Percentiles rank a stretch among this genome's conserved stretches.
These are phyloP conservation scores for Sistotremastrum niveocremeum DNA, from an alignment of 768 basidiomycete genomes.

Conservation along the genomic window DNA sequence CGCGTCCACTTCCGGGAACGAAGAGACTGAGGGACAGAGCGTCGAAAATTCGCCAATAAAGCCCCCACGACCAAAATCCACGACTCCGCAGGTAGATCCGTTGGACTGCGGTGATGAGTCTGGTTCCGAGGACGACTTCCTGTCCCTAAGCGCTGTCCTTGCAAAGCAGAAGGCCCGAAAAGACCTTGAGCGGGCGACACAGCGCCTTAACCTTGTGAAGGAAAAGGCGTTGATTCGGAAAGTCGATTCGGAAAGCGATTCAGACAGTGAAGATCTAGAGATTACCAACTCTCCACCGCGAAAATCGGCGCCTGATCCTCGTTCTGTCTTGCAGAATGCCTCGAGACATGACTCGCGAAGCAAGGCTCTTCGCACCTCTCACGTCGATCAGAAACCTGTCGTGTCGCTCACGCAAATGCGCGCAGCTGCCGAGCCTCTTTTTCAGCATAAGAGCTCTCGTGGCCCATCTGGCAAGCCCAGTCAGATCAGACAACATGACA, in stretches of 20 bases:
- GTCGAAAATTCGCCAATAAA: not conserved
- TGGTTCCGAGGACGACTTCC: constrained; percentile 4
- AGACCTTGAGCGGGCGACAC: constrained; percentile 2
- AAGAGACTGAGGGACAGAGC: not conserved
- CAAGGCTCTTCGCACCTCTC: no score
- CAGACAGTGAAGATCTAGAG: no score
- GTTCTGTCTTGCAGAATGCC: no score
- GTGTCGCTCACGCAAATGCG: no score
- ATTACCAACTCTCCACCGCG: no score
- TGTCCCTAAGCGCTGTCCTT: not conserved
- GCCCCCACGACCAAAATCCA: not conserved
- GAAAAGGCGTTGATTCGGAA: not conserved
- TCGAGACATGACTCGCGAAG: no score
- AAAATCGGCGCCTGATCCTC: no score
- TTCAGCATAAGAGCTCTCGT: not conserved
- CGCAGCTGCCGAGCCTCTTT: constrained; percentile 1
- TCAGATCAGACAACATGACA: not conserved
- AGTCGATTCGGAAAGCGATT: no score
- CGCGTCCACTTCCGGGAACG: not conserved
- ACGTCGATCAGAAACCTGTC: no score
- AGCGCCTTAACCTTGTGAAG: not conserved
- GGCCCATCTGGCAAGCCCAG: not conserved
- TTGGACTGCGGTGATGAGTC: not conserved
- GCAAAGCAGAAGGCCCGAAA: not conserved
- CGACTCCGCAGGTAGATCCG: not conserved